Conservation (phyloP, 345 rosid species). For the Clarkia xantiana region DNA sequence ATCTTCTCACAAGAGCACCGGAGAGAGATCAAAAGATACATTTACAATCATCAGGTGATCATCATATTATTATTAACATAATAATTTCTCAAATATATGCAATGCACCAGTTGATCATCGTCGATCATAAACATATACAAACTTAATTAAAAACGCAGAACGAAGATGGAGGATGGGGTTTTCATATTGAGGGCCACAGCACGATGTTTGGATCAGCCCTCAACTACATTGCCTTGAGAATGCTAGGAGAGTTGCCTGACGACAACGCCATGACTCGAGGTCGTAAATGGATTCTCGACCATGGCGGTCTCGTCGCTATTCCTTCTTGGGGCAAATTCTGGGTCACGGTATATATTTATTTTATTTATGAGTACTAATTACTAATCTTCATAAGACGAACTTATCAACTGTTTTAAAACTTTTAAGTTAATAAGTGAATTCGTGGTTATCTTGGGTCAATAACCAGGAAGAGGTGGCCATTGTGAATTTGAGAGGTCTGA, state of each 20-base stretch:
- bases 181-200: conserved; percentile 49
- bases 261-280: conserved; percentile 26
- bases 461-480: too few species aligned
- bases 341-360: conserved; percentile 28
- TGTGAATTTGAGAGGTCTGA: too few species aligned
- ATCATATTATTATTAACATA: background rate
- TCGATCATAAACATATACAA: too few species aligned
- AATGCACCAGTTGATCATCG: too few species aligned
- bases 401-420: background rate
- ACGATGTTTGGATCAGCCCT: conserved; percentile 44
- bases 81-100: too few species aligned
- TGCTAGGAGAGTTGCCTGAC: conserved; percentile 37
- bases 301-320: conserved; percentile 33
- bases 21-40: conserved; percentile 39
- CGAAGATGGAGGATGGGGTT: conserved; percentile 68
- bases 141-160: too few species aligned
- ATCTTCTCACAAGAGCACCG: conserved; percentile 37
- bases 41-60: conserved; percentile 50
- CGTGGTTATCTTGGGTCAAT: too few species aligned
- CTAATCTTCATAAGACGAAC: too few species aligned
- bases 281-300: conserved; percentile 53
- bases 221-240: conserved; percentile 41
- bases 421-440: too few species aligned
- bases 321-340: conserved; percentile 63
- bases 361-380: too few species aligned